Conservation (phyloP, 176 grass and related monocot genomes). For the Pontederia crassipes region DNA sequence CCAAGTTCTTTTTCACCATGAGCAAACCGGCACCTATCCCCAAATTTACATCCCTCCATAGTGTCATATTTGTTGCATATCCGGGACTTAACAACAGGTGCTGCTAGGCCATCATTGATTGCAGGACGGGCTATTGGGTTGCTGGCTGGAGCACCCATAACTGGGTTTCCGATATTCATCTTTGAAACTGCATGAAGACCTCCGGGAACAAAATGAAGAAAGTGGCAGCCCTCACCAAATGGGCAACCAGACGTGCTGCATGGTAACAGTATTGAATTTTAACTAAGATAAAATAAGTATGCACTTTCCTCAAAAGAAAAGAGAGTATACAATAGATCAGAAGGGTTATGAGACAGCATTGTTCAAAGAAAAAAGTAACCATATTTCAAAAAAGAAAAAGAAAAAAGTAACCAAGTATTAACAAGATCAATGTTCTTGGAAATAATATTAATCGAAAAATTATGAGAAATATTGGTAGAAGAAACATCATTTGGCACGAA, state of each 20-base stretch:
- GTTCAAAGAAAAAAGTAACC: too few species aligned
- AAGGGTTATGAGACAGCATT: too few species aligned
- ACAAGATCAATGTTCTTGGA: too few species aligned
- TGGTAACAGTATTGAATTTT: conserved; percentile 2
- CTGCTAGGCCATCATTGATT: conserved; percentile 22
- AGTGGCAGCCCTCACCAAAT: conserved; percentile 78
- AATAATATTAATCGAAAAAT: too few species aligned
- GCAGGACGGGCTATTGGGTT: conserved; percentile 28
- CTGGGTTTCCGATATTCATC: conserved; percentile 42
- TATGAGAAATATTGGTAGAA: too few species aligned
- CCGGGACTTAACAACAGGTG: conserved; percentile 44
- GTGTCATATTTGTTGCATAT: conserved; percentile 93
- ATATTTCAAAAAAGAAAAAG: too few species aligned
- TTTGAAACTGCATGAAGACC: conserved; percentile 59
- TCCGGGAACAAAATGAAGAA: conserved; percentile 64
- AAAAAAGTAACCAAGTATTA: too few species aligned
- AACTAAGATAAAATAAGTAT: not conserved
- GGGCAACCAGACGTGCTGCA: conserved; percentile 84
- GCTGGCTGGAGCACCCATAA: conserved; percentile 38
- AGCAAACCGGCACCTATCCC: conserved; percentile 74
- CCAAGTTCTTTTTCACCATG: conserved; percentile 75
- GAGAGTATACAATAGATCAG: not conserved
- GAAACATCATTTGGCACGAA: too few species aligned
- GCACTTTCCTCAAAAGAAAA: too few species aligned
- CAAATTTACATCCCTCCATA: conserved; percentile 69